Conservation (phyloP, 2,329 filamentous ascomycete species). For the Phialophora expanda region DNA sequence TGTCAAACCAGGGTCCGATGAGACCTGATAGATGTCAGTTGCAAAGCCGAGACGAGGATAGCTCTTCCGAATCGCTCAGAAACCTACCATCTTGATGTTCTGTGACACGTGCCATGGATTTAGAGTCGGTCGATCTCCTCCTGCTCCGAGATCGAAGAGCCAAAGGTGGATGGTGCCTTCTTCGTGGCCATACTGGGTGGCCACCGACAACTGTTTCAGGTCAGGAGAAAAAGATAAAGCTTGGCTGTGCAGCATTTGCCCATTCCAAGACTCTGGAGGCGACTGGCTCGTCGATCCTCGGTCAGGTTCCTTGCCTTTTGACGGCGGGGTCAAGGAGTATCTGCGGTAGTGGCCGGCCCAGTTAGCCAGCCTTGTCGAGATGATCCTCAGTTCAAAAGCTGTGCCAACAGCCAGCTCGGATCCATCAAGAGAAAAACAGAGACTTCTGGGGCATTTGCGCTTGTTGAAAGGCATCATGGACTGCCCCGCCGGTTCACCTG, state of each 20-base stretch:
- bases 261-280: neutral
- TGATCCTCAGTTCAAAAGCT: conserved; percentile 6
- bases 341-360: neutral
- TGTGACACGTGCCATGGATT: neutral
- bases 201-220: neutral
- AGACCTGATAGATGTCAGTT: neutral
- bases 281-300: neutral
- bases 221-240: conserved; percentile 6
- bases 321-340: neutral
- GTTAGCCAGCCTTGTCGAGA: neutral
- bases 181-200: conserved; percentile 8
- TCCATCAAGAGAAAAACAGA: conserved; percentile 7
- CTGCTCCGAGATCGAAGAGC: conserved; percentile 3
- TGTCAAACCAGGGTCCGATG: conserved; percentile 4
- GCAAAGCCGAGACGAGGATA: neutral
- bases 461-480: conserved; percentile 6
- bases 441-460: neutral
- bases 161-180: neutral
- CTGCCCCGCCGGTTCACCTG: neutral
- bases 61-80: neutral
- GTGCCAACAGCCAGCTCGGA: conserved; percentile 11
- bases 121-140: neutral
- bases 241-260: neutral
- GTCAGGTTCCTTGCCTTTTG: neutral
- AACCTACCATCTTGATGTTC: conserved; percentile 6